Evolutionary conservation across 2,329 filamentous ascomycete genomes (phyloP).

Genomic region (Pseudogymnoascus sp.): DNA sequence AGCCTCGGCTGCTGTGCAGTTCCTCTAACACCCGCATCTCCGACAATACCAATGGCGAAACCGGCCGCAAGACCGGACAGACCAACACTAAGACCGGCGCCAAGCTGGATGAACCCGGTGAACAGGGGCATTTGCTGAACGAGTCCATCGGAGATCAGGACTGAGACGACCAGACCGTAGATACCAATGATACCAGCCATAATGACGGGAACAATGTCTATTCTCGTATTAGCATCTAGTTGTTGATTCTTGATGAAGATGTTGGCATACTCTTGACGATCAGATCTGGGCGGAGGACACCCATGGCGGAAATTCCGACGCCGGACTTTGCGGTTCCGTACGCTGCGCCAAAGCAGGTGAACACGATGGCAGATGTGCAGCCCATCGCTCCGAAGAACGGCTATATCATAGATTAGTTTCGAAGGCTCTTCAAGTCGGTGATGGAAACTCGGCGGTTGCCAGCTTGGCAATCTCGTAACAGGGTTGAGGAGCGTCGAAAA

Average conservation of each 20-base stretch:
- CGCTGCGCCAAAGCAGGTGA: conserved; percentile 92
- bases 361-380: conserved; percentile 89
- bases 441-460: conserved; percentile 9
- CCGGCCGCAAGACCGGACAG: conserved; percentile 75
- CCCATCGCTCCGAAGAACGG: conserved; percentile 97
- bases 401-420: conserved; percentile 30
- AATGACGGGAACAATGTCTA: conserved; percentile 99
- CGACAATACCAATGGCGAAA: conserved; percentile 81
- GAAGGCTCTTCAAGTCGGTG: conserved; percentile 12
- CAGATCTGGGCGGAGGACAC: conserved; percentile 92
- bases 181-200: conserved; percentile 99
- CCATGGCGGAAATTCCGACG: conserved; percentile 97
- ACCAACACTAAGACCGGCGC: conserved; percentile 74
- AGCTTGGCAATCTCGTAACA: neutral
- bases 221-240: conserved; percentile 15
- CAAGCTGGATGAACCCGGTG: conserved; percentile 78
- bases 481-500: conserved; percentile 8
- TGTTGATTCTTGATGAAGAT: neutral
- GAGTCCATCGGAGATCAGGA: conserved; percentile 74
- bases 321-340: conserved; percentile 99
- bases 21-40: conserved; percentile 81
- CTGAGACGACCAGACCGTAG: conserved; percentile 83
- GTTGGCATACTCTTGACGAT: conserved; percentile 90
- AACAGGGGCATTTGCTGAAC: conserved; percentile 65
- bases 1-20: conserved; percentile 61